These are phyloP conservation scores for Schizopora paradoxa DNA, from an alignment of 1,284 basidiomycete species.

Conservation along the genomic window DNA sequence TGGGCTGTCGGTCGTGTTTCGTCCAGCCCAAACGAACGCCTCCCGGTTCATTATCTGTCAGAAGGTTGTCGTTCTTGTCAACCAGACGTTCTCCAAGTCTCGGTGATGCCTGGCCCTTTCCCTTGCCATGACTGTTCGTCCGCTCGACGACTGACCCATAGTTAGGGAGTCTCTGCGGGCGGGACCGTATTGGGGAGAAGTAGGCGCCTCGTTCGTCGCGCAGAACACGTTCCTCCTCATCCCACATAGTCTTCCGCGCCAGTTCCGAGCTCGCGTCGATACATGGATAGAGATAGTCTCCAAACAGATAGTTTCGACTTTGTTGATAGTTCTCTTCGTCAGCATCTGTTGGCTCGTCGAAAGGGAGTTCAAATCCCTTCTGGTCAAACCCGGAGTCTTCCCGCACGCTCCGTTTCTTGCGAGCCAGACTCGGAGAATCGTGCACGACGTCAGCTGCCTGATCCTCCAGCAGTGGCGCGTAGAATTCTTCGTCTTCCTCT, in stretches of 20 bases:
- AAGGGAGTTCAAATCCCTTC: slow-evolving; percentile 61
- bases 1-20: slow-evolving; percentile 25
- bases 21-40: slow-evolving; percentile 46
- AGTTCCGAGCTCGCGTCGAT: slow-evolving; percentile 80
- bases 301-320: slow-evolving; percentile 75
- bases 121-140: slow-evolving; percentile 10
- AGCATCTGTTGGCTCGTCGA: slow-evolving; percentile 53
- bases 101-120: slow-evolving; percentile 20
- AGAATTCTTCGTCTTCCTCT: slow-evolving; percentile 54
- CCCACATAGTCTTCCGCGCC: slow-evolving; percentile 62
- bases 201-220: slow-evolving; percentile 64
- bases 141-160: slow-evolving; percentile 36
- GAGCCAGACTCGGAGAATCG: slow-evolving; percentile 48
- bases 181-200: slow-evolving; percentile 53
- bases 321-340: slow-evolving; percentile 71
- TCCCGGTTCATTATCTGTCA: slow-evolving; percentile 24
- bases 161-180: slow-evolving; percentile 34
- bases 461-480: slow-evolving; percentile 68
- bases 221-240: slow-evolving; percentile 65
- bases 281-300: slow-evolving; percentile 89
- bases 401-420: slow-evolving; percentile 30
- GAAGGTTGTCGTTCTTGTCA: slow-evolving; percentile 41
- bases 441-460: slow-evolving; percentile 69
- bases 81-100: slow-evolving; percentile 23
- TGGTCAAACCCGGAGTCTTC: slow-evolving; percentile 29